Evolutionary conservation across 345 rosid species (phyloP), one percentile per base, ranked within the genome.

Genomic region (Eucalyptus urophylla): DNA sequence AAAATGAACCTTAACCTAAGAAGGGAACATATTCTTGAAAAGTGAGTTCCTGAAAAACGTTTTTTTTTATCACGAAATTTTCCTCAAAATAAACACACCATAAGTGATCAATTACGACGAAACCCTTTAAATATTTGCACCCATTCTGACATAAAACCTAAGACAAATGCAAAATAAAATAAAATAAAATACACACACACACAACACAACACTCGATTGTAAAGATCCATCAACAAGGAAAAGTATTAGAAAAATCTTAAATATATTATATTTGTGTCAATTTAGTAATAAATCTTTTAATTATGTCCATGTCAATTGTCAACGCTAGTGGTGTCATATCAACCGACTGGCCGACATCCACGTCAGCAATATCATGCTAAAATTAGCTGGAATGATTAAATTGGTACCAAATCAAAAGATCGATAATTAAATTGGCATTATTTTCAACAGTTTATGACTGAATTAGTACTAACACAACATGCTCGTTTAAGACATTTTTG

Each of bases 251-350:
- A 53, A 53, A 21, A 21, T 21, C 58, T 53, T 8, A 53, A 8
- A 53, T 53, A 0, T 19, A 53, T 53, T 19, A 53, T 7, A 53
- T 53, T 53, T 53, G 2, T 53, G 2, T 53, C 2, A 21, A 53
- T 53, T 53, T 53, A 21, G 0, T 53, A 0, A 4, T 53, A 53
- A 53, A 21, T 8, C 0, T 53, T 53, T 21, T 53, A 53, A 8
- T 53, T 53, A 4, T 21, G 11, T 53, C 11, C 2, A 8, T 24
- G 0, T 21, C 2, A 21, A 2, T 11, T 24, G 0, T 21, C 2
- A 21, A 2, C 25, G 1, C 5, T 11, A 24, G 0, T 8, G 58
- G 11, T 19, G 58, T 0, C 58, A 53, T 53, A 53, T 53, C 24
- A 21, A 8, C 25, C 5, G 0, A 7, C 10, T 5, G 1, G 5